phyloP scores from a whole-genome alignment of 2,329 filamentous ascomycete species.

The Aspergillus phoenicis region DNA sequence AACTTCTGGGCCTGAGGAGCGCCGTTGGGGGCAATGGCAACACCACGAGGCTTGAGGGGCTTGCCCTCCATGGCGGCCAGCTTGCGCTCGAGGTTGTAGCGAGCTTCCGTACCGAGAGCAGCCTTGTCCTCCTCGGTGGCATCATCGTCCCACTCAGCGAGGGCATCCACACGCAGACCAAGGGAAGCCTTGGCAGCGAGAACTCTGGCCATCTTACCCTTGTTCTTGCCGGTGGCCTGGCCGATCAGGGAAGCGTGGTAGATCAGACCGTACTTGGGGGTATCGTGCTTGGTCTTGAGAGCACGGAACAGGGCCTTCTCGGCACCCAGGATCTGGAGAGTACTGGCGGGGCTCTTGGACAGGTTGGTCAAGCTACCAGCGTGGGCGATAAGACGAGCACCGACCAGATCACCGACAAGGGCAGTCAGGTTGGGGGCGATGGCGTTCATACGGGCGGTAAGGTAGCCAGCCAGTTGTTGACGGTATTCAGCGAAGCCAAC shows the following conservation, averaged over 20 bases:
- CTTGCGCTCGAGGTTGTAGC: conserved; percentile 53
- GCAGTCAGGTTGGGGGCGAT: conserved; percentile 95
- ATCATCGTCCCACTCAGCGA: conserved; percentile 75
- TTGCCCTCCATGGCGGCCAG: conserved; percentile 76
- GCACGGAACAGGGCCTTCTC: conserved; percentile 99
- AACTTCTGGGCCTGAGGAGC: conserved; percentile 68
- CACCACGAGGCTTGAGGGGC: conserved; percentile 75
- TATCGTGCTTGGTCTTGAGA: conserved; percentile 98
- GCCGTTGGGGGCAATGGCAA: conserved; percentile 74
- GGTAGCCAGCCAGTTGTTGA: conserved; percentile 81
- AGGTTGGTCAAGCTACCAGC: conserved; percentile 92
- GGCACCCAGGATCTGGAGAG: conserved; percentile 95
- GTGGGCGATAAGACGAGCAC: conserved; percentile 91
- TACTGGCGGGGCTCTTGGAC: conserved; percentile 91
- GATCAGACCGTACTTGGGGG: conserved; percentile 95
- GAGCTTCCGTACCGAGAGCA: conserved; percentile 68
- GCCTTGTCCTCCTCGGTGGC: conserved; percentile 88
- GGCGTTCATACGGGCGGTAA: conserved; percentile 91
- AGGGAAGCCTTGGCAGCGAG: conserved; percentile 91
- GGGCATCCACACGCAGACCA: conserved; percentile 88
- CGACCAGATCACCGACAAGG: conserved; percentile 89
- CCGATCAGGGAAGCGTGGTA: conserved; percentile 93
- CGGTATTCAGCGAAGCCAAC: conserved; percentile 90
- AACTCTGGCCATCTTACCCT: conserved; percentile 98
- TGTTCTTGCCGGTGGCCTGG: conserved; percentile 96